Evolutionary conservation across 2,329 filamentous ascomycete species (phyloP).

Genomic region (Venturia effusa): DNA sequence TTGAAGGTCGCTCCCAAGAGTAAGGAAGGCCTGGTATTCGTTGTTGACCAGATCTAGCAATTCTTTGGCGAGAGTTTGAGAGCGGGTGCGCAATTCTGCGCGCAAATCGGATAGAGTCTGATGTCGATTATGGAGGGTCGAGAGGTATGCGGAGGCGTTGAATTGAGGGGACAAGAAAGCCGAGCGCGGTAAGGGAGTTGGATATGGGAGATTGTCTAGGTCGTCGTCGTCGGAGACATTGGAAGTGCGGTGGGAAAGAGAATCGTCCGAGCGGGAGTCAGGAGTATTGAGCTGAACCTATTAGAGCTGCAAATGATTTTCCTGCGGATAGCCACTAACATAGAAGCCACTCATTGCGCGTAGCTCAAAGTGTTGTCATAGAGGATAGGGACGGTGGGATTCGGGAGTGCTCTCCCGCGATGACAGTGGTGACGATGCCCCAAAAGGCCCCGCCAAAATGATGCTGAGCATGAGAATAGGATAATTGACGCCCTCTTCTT

Average conservation of each 20-base stretch:
- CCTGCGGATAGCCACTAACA: slow-evolving; percentile 22
- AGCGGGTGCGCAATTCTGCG: slow-evolving; percentile 70
- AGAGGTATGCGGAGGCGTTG: slow-evolving; percentile 72
- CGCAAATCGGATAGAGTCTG: slow-evolving; percentile 93
- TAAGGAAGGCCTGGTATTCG: slow-evolving; percentile 87
- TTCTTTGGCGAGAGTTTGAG: slow-evolving; percentile 70
- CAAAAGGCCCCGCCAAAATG: background rate
- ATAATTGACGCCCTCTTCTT: background rate
- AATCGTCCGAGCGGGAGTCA: slow-evolving; percentile 8
- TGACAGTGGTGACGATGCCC: background rate
- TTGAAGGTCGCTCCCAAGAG: slow-evolving; percentile 66
- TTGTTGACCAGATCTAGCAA: slow-evolving; percentile 89
- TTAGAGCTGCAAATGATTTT: slow-evolving; percentile 2
- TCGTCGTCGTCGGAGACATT: slow-evolving; percentile 7
- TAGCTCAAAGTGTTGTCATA: background rate
- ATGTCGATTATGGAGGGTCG: slow-evolving; percentile 71
- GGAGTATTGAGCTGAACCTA: slow-evolving; percentile 9
- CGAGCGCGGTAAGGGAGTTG: slow-evolving; percentile 66
- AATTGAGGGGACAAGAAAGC: slow-evolving; percentile 75
- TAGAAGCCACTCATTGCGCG: slow-evolving; percentile 38
- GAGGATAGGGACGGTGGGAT: slow-evolving; percentile 10
- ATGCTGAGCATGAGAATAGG: background rate
- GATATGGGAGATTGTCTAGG: slow-evolving; percentile 66
- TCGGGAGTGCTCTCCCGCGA: slow-evolving; percentile 7
- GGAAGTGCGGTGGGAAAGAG: background rate